Evolutionary conservation across 2,329 filamentous ascomycete genomes (phyloP), one percentile per base, ranked within the genome.

Genomic region (Colletotrichum sansevieriae): DNA sequence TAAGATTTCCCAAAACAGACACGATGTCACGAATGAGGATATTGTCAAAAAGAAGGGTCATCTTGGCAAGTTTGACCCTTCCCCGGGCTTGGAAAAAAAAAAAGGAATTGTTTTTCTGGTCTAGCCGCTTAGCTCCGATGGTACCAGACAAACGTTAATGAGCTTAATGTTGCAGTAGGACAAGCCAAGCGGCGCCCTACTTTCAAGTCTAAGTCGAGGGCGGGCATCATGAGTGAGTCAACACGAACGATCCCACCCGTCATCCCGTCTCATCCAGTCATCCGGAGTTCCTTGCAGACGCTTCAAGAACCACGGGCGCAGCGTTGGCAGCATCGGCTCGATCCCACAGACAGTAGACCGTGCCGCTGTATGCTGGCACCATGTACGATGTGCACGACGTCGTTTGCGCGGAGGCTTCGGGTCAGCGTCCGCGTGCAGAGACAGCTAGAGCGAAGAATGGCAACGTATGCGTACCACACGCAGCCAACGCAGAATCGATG

Each of bases 41-140:
- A 68, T 37, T n/a, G 41, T 15, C 25, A 54, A 60, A 68, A 68
- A 65, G 49, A 61, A 65, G 62, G 62, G 47, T 60, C 62, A 25
- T 60, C 55, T 65, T 60, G 62, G 49, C 65, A 29, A 20, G 43
- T 61, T 56, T 43, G 35, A 41, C 13, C 37, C 54, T 49, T 47
- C 43, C 11, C 29, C n/a, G 8, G 13, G 20, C 44, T 25, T 18
- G 43, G n/a, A 29, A 54, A 8, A 29, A 54, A 54, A 18, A 18
- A 18, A 18, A 18, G 18, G 18, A 8, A 25, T 59, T 33, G 33
- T 49, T 60, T 65, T 47, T 33, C 33, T 22, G 37, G 56, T 22
- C 58, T 46, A 20, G 49, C 33, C 11, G 49, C 39, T 52, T 33
- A 18, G 56, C 46, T 52, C 22, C 37, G 43, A 54, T 8, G 11